These are phyloP conservation scores for Schizosaccharomyces octosporus DNA, from an alignment of 805 yeast species.

Conservation along the genomic window DNA sequence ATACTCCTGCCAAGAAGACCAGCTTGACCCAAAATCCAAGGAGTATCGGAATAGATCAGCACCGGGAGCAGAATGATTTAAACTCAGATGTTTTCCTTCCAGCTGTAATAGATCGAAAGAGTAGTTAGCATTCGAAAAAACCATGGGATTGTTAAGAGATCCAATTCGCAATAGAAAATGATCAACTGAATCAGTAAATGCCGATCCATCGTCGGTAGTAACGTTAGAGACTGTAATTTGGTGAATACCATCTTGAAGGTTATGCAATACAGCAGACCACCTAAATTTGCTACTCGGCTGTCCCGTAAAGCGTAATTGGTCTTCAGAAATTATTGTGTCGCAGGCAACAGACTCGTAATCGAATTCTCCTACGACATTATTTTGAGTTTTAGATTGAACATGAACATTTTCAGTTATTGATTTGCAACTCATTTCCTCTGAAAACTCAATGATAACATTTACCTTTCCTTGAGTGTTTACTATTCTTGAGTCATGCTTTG, in stretches of 20 bases:
- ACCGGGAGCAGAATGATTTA: slow-evolving; percentile 1
- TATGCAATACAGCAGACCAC: background rate
- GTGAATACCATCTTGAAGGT: background rate
- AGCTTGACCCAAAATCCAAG: background rate
- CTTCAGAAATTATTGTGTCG: background rate
- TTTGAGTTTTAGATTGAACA: background rate
- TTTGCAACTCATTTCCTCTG: background rate
- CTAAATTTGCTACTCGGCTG: background rate
- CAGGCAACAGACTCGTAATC: background rate
- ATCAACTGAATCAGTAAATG: background rate
- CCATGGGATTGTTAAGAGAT: background rate
- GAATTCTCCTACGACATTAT: background rate
- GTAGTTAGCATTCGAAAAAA: background rate
- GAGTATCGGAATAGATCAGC: slow-evolving; percentile 1
- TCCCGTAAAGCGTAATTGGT: background rate
- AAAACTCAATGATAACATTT: background rate
- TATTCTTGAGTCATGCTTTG: background rate
- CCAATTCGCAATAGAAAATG: background rate
- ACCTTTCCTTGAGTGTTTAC: background rate
- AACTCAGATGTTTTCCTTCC: background rate
- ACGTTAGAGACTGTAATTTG: background rate
- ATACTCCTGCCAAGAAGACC: background rate
- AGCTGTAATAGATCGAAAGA: background rate
- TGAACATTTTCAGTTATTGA: background rate
- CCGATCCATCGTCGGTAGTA: background rate